Base-by-base conservation (phyloP, 257 asterid genomes). In the Mentha longifolia region DNA sequence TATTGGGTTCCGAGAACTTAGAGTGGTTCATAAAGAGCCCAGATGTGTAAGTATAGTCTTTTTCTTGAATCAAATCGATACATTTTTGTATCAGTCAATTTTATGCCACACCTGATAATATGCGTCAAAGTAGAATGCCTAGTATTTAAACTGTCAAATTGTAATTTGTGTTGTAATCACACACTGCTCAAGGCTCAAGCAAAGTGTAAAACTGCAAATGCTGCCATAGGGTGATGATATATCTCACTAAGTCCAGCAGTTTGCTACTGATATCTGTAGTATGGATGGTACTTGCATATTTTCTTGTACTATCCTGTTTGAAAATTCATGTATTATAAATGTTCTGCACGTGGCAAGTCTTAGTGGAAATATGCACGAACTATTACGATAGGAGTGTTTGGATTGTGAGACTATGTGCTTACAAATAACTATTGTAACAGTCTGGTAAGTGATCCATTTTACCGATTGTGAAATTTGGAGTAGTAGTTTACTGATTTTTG, bases 11-110 rank as follows among this genome's bases (percentile, higher is more conserved):
- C 84, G 79, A 61, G 96, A 89, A 49, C 77, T 89, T 41, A 84
- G 84, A 81, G 87, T 89, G 70, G 84, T 89, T 60, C 96, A 89
- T 69, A 89, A 87, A 85, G 96, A 83, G 79, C 88, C 94, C 58
- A 85, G 96, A 80, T 83, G 65, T 13, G 96, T 87, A 87, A 86
- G 92, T 81, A 51, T 66, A 15, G 59, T 16, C 61, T 54, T 68
- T 55, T 30, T 61, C 31, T 72, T 50, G 16, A 58, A 30, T 22
- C n/a, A 20, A 43, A 22, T 35, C 6, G n/a, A 57, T 77, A 37
- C 20, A 51, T 28, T 47, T 59, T 13, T 42, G 14, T 42, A 46
- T 61, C 49, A 15, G 25, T 52, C 41, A 41, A 16, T 25, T n/a
- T 10, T 46, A 37, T 57, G 58, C 35, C 47, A 22, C 16, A 31